Base-by-base conservation (phyloP, 2,329 filamentous ascomycete species). In the Colletotrichum graminicola region DNA sequence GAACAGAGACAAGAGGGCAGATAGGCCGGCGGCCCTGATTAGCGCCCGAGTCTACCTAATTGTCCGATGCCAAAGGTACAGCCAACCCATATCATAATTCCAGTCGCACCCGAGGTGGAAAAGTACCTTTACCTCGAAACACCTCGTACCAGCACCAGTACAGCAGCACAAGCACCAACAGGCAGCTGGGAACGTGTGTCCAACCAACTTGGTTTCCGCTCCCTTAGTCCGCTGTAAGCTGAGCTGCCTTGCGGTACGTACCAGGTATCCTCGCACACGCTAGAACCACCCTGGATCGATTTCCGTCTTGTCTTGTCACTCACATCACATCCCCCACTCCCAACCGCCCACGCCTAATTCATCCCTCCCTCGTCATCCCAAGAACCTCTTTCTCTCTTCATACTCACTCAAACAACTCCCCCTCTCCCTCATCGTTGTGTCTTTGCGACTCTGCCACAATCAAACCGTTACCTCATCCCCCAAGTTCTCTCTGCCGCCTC, bases 401-500 rank as follows among this genome's bases (percentile, higher is more conserved):
- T 32, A 47, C 60, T 55, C 49, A 16, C 18, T 54, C 71, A 74
- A 66, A 76, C 83, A 74, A 64, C 75, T 75, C 77, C 72, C 60
- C 76, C 62, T n/a, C 18, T 43, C 52, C 59, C 41, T 51, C 43
- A 60, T 36, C 54, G 34, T 36, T 60, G 26, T 26, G 26, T 32
- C 45, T 23, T 34, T 52, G 62, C 65, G 54, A 63, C 64, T 69
- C 69, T 73, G 72, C 61, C 72, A 69, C 69, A 69, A 52, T 49
- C 60, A 43, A 63, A 55, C 56, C 55, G 49, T 56, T 63, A 51
- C 55, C 56, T 56, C 55, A 55, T 29, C 62, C 62, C 61, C 36
- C 57, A 71, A 60, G 60, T 62, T 66, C 62, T 66, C 62, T 66
- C 55, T 65, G 34, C 52, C 66, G 62, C 55, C 61, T 62, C 66